These are phyloP conservation scores for Boletus pseudo-olivaceus DNA, from an alignment of 768 basidiomycete species.

Conservation along the genomic window DNA sequence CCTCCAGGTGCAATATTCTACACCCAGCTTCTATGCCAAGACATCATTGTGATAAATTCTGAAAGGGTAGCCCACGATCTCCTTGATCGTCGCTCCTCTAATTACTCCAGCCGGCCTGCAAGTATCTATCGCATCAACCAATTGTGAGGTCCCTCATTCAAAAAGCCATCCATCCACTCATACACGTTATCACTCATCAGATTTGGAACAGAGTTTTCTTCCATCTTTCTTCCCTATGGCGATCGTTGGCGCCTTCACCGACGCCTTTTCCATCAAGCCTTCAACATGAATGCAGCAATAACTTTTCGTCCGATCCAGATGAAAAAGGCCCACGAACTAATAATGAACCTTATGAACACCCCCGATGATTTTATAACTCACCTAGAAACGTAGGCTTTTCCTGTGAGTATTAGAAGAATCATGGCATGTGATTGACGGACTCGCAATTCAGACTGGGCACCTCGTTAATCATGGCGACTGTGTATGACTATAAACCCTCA, in stretches of 20 bases:
- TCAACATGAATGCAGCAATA: constrained; percentile 23
- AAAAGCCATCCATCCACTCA: not conserved
- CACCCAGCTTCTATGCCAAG: constrained; percentile 7
- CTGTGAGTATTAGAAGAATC: not conserved
- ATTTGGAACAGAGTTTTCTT: constrained; percentile 14
- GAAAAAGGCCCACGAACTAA: constrained; percentile 25
- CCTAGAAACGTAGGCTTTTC: constrained; percentile 9
- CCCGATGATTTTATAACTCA: constrained; percentile 22
- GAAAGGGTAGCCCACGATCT: constrained; percentile 11
- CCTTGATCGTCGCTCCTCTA: constrained; percentile 11
- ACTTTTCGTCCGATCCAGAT: constrained; percentile 31
- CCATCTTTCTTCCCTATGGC: constrained; percentile 19
- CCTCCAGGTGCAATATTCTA: constrained; percentile 10
- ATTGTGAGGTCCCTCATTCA: not conserved
- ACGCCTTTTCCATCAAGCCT: constrained; percentile 33
- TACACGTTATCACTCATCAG: not conserved
- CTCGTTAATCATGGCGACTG: constrained; percentile 10
- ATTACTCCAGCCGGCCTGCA: constrained; percentile 11
- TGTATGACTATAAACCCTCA: constrained; percentile 7
- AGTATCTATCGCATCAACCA: constrained; percentile 1
- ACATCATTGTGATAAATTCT: constrained; percentile 14
- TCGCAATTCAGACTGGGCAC: constrained; percentile 2
- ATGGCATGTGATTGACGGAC: not conserved
- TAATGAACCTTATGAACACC: constrained; percentile 23
- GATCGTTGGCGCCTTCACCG: constrained; percentile 21